A percentile compares a stretch with the other conserved stretches of the same genome.
Evolutionary conservation across 106 monocot genomes (phyloP).

Genomic region (Triglochin maritima): DNA sequence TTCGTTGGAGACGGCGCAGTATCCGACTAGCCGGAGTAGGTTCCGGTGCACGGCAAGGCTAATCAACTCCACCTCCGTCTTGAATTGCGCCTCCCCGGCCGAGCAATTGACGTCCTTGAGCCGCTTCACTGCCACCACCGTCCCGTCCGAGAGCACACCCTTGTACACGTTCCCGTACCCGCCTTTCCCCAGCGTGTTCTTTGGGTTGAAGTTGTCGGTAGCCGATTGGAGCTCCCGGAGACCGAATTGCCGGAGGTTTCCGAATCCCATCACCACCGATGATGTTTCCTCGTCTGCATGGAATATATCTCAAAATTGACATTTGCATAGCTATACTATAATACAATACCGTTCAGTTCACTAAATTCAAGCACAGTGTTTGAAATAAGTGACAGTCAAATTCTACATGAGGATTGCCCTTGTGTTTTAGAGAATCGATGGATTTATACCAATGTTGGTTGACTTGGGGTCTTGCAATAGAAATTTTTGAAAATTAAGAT

Average conservation of each 20-base stretch:
- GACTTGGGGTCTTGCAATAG: too few relatives aligned
- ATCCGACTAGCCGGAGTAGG: slow-evolving; percentile 77
- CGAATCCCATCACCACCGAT: slow-evolving; percentile 24
- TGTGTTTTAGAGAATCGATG: too few relatives aligned
- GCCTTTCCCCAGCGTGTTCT: slow-evolving; percentile 73
- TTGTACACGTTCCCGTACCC: slow-evolving; percentile 91
- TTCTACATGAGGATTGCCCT: too few relatives aligned
- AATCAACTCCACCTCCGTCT: slow-evolving; percentile 95
- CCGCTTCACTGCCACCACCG: slow-evolving; percentile 84
- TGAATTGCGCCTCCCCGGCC: slow-evolving; percentile 69
- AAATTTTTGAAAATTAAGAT: too few relatives aligned
- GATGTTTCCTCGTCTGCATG: slow-evolving; percentile 22
- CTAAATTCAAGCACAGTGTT: neutral
- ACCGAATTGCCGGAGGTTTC: slow-evolving; percentile 73
- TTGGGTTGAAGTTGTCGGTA: slow-evolving; percentile 68
- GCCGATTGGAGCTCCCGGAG: slow-evolving; percentile 56
- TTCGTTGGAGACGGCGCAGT: slow-evolving; percentile 60
- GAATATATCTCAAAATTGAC: too few relatives aligned
- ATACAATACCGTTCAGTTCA: too few relatives aligned
- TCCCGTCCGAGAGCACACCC: slow-evolving; percentile 58
- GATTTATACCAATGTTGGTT: too few relatives aligned
- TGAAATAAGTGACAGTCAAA: too few relatives aligned
- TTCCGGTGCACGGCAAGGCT: slow-evolving; percentile 89
- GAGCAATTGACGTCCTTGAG: slow-evolving; percentile 54
- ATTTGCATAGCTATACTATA: too few relatives aligned